Conservation (phyloP, 306 rosid species). For the Pyrus communis region DNA sequence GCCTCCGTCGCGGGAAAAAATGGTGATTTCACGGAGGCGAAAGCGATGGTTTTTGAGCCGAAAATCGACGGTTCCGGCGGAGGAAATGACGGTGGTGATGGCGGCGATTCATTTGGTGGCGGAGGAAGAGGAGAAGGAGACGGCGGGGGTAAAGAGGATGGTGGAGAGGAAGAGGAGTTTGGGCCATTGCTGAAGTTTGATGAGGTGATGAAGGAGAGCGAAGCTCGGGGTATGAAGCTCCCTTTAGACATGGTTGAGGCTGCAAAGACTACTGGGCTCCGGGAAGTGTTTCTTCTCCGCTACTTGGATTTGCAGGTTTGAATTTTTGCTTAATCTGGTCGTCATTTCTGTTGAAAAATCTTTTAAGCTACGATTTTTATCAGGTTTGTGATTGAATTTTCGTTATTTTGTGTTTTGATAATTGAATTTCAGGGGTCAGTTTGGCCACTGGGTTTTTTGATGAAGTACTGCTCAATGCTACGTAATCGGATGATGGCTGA, state of each 20-base stretch:
- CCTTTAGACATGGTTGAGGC: constrained; percentile 81
- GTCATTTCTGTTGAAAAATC: neutral
- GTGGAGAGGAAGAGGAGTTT: constrained; percentile 52
- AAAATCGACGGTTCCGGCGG: constrained; percentile 12
- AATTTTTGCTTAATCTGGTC: neutral
- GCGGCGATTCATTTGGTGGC: constrained; percentile 9
- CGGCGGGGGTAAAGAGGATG: constrained; percentile 15
- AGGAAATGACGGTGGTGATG: constrained; percentile 3
- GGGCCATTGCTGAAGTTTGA: constrained; percentile 62
- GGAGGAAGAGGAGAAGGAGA: constrained; percentile 21
- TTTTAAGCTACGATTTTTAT: neutral
- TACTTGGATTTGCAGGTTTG: constrained; percentile 64
- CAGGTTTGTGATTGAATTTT: neutral
- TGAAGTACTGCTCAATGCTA: constrained; percentile 64
- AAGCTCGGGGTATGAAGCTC: constrained; percentile 52
- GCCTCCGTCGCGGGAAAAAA: neutral
- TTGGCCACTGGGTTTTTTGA: constrained; percentile 63
- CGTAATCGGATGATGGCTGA: constrained; percentile 86
- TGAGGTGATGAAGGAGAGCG: constrained; percentile 62
- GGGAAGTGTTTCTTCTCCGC: constrained; percentile 62
- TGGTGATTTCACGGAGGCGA: neutral
- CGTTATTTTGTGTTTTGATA: too few species aligned
- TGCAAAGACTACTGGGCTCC: constrained; percentile 55
- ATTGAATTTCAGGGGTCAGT: constrained; percentile 44
- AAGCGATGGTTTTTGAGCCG: constrained; percentile 15